Percentiles rank a stretch among this genome's conserved stretches.
Conservation (phyloP, 352 stramenopile species). For the Pythium sukuiense region DNA sequence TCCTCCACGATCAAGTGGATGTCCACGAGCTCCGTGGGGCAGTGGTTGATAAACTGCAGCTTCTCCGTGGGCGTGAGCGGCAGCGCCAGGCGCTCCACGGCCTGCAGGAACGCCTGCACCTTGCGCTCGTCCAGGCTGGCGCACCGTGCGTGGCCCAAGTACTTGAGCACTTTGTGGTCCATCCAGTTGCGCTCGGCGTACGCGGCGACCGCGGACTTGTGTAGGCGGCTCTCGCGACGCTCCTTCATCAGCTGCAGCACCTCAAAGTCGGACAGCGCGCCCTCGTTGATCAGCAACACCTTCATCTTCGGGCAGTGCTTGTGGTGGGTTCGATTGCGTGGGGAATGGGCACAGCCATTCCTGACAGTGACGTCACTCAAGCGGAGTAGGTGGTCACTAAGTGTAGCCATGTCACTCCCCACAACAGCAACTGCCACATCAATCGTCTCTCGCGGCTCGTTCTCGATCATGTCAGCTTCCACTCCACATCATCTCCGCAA, state of each 20-base stretch:
- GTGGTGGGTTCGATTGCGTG: not conserved
- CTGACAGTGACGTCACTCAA: not conserved
- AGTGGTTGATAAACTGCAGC: conserved; percentile 87
- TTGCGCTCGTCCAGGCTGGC: conserved; percentile 46
- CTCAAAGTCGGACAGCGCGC: conserved; percentile 76
- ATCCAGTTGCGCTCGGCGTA: conserved; percentile 89
- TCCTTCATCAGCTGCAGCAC: conserved; percentile 83
- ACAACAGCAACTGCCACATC: too few species aligned
- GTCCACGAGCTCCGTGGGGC: conserved; percentile 81
- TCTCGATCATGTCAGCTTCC: too few species aligned
- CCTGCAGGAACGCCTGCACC: conserved; percentile 62
- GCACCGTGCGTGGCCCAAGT: conserved; percentile 70
- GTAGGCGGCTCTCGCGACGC: conserved; percentile 69
- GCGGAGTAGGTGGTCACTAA: not conserved
- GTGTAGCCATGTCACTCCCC: conserved; percentile 1
- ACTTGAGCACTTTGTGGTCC: conserved; percentile 90
- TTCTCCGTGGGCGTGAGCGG: conserved; percentile 68
- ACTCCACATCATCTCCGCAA: too few species aligned
- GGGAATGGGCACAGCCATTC: not conserved
- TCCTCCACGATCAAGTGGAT: conserved; percentile 85
- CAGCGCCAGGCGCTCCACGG: conserved; percentile 46
- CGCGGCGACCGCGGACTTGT: conserved; percentile 72
- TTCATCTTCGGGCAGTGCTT: conserved; percentile 51
- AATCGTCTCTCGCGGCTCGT: not conserved
- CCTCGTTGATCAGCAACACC: conserved; percentile 83